A percentile compares a stretch with the other conserved stretches of the same genome.
Evolutionary conservation across 345 rosid genomes (phyloP).

Genomic region (Angophora floribunda): DNA sequence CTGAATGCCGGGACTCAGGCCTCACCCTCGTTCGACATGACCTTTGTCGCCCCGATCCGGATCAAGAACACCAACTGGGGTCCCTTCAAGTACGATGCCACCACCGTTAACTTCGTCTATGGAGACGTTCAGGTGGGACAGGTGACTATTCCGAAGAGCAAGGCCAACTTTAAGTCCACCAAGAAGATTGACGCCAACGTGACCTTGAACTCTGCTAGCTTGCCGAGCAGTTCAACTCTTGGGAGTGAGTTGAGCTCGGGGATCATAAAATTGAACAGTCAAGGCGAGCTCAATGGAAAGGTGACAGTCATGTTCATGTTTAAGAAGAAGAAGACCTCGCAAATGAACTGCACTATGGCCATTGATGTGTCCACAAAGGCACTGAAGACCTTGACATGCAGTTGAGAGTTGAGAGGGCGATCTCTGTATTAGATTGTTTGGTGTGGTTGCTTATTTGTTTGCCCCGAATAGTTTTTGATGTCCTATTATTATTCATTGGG

Average conservation of each 20-base stretch:
- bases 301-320: background rate
- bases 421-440: background rate
- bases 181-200: background rate
- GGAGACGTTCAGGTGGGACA: conserved; percentile 5
- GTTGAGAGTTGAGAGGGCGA: background rate
- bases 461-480: background rate
- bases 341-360: conserved; percentile 5
- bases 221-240: background rate
- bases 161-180: conserved; percentile 4
- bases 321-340: conserved; percentile 1
- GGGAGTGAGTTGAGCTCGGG: background rate
- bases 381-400: background rate
- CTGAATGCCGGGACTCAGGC: background rate
- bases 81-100: conserved; percentile 7
- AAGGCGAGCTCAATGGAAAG: conserved; percentile 1
- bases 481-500: background rate
- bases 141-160: background rate
- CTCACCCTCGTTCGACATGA: conserved; percentile 4
- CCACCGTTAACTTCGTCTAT: background rate
- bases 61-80: conserved; percentile 16
- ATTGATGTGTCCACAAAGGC: background rate
- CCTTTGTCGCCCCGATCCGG: background rate
- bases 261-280: background rate
- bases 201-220: background rate
- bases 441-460: background rate